phyloP scores from a whole-genome alignment of 805 yeast species.

The Tetrapisispora phaffii region DNA sequence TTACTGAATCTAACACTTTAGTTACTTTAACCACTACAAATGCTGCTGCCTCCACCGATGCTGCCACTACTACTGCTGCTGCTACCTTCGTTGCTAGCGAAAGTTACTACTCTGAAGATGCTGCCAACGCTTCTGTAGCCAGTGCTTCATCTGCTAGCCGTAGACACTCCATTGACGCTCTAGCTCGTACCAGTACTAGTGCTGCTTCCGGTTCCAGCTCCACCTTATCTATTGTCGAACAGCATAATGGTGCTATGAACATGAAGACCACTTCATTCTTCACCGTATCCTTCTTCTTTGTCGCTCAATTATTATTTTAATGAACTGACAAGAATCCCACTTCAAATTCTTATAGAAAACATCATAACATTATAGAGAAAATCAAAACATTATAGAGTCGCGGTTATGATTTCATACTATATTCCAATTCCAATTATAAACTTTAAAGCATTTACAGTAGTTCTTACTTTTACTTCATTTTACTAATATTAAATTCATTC shows the following conservation, averaged over 20 bases:
- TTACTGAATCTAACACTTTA: not conserved
- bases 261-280: not conserved
- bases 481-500: not conserved
- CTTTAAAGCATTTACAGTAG: not conserved
- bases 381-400: not conserved
- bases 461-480: not conserved
- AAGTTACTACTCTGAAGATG: not conserved
- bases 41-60: not conserved
- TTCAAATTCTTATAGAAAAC: too few species aligned
- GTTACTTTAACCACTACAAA: not conserved
- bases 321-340: not conserved
- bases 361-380: not conserved
- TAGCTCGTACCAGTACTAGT: not conserved
- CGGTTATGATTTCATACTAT: not conserved
- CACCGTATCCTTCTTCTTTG: conserved; percentile 3
- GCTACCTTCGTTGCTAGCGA: not conserved
- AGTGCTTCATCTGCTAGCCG: not conserved
- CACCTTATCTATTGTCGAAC: conserved; percentile 2
- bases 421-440: conserved; percentile 1
- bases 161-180: not conserved
- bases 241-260: not conserved
- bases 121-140: not conserved
- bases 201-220: conserved; percentile 2
- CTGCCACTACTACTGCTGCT: not conserved
- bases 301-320: conserved; percentile 1